Evolutionary conservation across 805 yeast species (phyloP), one percentile per base, ranked within the genome.

Genomic region (Candida morakotiae): DNA sequence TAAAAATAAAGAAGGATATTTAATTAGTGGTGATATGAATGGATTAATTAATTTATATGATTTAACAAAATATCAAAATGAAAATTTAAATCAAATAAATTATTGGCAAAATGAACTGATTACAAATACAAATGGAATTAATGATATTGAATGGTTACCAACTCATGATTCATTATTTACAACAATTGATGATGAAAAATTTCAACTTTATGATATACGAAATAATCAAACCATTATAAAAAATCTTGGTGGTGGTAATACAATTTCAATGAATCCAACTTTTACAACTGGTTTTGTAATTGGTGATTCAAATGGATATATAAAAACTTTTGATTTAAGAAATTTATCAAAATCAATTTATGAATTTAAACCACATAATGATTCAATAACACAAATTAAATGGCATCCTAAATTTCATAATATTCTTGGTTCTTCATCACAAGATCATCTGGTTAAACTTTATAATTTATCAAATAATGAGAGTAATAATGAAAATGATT

Each of bases 41-140:
- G 93, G 93, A 2, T 52, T 67, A 5, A 60, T 86, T 2, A 76
- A 76, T 17, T 45, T 84, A 2, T 87, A 84, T 81, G 91, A 89
- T 53, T 59, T 89, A 2, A 72, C 61, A 10, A 56, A 59, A 41
- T 74, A 64, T 41, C 47, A 35, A 10, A 18, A 22, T 16, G 26
- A 33, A 4, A 23, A 18, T 6, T 31, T 38, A 9, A 23, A 34
- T 20, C 38, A 25, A 22, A 18, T 5, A 3, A 24, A 34, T 4
- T 31, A 24, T 21, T 37, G 30, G 27, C 15, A 31, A 13, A n/a
- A n/a, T n/a, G n/a, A n/a, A n/a, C n/a, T n/a, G n/a, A n/a, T n/a
- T n/a, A n/a, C n/a, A n/a, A 17, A 26, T 6, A 17, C 17, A 9
- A 22, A 13, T 11, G 87, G 88, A 0, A 71, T 81, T 11, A 89